phyloP scores from a whole-genome alignment of 2,329 filamentous ascomycete genomes.

The Fusarium sp. region DNA sequence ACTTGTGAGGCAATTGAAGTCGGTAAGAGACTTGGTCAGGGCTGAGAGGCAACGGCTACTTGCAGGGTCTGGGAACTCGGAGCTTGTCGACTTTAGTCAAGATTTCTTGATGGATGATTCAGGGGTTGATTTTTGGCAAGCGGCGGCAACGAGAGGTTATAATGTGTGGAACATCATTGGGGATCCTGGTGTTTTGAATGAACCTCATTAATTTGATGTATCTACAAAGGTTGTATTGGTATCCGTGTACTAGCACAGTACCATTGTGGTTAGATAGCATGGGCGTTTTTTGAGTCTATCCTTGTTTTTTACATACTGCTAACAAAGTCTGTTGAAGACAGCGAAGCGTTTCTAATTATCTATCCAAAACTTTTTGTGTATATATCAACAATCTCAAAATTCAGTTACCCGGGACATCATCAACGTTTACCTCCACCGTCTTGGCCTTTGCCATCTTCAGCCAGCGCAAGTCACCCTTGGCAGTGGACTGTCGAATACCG shows the following conservation, averaged over 20 bases:
- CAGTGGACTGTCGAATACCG: slow-evolving; percentile 63
- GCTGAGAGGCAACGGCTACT: slow-evolving; percentile 50
- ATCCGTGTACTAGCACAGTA: no score
- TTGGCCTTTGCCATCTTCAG: slow-evolving; percentile 64
- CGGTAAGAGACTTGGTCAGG: slow-evolving; percentile 50
- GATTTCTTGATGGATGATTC: slow-evolving; percentile 45
- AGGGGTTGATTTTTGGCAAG: slow-evolving; percentile 48
- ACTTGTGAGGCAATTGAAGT: slow-evolving; percentile 51
- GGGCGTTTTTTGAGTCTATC: neutral
- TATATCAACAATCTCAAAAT: neutral
- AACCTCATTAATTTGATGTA: slow-evolving; percentile 13
- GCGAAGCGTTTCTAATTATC: slow-evolving; percentile 7
- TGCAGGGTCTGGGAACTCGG: slow-evolving; percentile 40
- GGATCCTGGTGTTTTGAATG: slow-evolving; percentile 46
- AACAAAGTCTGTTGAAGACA: slow-evolving; percentile 17
- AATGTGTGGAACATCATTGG: slow-evolving; percentile 50
- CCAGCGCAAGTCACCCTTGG: slow-evolving; percentile 64
- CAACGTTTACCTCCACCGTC: slow-evolving; percentile 50
- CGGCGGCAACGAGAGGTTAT: slow-evolving; percentile 38
- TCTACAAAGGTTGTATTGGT: neutral
- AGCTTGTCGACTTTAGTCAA: slow-evolving; percentile 39
- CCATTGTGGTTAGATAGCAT: neutral
- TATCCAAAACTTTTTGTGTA: slow-evolving; percentile 1
- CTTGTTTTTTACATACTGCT: neutral
- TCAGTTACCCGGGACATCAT: slow-evolving; percentile 20